Percentiles rank a stretch among this genome's conserved stretches.
Evolutionary conservation across 805 yeast genomes (phyloP).

Genomic region (Lachancea dasiensis): DNA sequence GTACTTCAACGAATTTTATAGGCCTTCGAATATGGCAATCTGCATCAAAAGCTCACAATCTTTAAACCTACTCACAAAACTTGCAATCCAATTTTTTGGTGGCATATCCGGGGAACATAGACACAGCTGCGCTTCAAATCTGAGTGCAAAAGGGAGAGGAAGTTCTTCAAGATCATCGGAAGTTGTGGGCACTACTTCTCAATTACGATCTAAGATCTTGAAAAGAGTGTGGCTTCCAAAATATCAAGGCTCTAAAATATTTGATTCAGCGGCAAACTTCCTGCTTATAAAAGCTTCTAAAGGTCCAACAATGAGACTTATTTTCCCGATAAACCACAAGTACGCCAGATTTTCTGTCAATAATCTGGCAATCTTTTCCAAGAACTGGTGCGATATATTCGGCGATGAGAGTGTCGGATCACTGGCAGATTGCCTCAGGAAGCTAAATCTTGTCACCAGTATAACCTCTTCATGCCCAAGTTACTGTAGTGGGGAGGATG

Average conservation of each 20-base stretch:
- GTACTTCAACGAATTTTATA: constrained; percentile 40
- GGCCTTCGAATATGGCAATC: constrained; percentile 46
- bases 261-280: constrained; percentile 23
- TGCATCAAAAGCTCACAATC: constrained; percentile 67
- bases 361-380: constrained; percentile 31
- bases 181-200: background rate
- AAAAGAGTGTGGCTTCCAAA: constrained; percentile 16
- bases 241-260: constrained; percentile 20
- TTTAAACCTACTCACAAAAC: constrained; percentile 46
- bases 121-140: too few species aligned
- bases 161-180: background rate
- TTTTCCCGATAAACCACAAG: constrained; percentile 37
- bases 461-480: constrained; percentile 40
- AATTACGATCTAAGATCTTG: constrained; percentile 18
- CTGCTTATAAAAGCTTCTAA: constrained; percentile 37
- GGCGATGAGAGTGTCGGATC: constrained; percentile 60
- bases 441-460: constrained; percentile 32
- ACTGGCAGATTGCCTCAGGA: constrained; percentile 37
- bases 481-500: constrained; percentile 33
- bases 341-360: constrained; percentile 13
- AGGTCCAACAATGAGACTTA: constrained; percentile 38
- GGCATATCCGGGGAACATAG: constrained; percentile 19
- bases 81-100: constrained; percentile 42
- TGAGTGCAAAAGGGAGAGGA: too few species aligned
- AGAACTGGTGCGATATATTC: constrained; percentile 49